Conservation (phyloP, 2,329 filamentous ascomycete species). For the Triangularia verruculosa region DNA sequence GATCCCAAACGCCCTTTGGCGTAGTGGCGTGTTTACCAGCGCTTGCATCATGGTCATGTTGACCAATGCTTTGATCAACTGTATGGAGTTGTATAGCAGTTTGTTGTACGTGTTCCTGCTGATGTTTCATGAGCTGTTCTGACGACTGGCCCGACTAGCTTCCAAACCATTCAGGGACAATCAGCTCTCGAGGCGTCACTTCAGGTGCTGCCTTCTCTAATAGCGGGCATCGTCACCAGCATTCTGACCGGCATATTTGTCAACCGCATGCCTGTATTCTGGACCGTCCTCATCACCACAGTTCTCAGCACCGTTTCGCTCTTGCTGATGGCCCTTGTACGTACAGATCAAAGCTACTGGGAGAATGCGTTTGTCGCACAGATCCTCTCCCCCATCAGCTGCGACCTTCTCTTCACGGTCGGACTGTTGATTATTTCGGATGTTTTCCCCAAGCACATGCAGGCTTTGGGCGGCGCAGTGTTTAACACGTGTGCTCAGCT, state of each 20-base stretch:
- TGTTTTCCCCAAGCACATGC: conserved; percentile 12
- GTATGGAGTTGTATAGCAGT: conserved; percentile 42
- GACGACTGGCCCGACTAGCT: conserved; percentile 29
- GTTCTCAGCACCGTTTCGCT: conserved; percentile 40
- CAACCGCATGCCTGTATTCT: conserved; percentile 32
- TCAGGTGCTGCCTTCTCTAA: conserved; percentile 39
- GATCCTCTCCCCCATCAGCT: conserved; percentile 34
- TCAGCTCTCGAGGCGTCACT: conserved; percentile 40
- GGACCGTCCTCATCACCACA: conserved; percentile 33
- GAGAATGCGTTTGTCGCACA: conserved; percentile 36
- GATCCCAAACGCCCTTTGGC: conserved; percentile 62
- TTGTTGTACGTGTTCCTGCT: conserved; percentile 38
- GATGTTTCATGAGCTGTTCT: background rate
- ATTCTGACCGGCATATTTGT: conserved; percentile 38
- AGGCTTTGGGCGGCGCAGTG: conserved; percentile 13
- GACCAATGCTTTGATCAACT: conserved; percentile 37
- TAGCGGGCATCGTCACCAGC: conserved; percentile 36
- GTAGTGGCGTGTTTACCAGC: conserved; percentile 51
- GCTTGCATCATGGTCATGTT: conserved; percentile 51
- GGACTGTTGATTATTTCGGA: conserved; percentile 14
- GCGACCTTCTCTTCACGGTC: conserved; percentile 27
- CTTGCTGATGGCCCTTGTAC: conserved; percentile 46
- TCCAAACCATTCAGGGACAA: conserved; percentile 43
- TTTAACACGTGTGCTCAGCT: conserved; percentile 14
- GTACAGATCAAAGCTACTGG: conserved; percentile 46